Evolutionary conservation across 495 filamentous ascomycete genomes (phyloP).

Genomic region (Hamigera avellanea): DNA sequence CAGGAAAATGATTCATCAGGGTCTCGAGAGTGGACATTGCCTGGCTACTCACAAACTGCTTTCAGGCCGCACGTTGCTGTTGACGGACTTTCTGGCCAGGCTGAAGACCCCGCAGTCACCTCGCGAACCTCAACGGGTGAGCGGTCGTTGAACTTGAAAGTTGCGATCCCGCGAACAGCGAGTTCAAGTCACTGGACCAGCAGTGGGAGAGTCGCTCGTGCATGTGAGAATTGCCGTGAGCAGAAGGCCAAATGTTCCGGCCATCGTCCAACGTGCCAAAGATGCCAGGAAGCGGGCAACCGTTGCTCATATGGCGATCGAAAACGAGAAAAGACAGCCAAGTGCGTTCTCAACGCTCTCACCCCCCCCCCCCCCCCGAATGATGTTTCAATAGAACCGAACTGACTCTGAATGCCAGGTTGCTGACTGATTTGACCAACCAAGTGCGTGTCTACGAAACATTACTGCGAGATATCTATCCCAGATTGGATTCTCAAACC

Average conservation of each 20-base stretch:
- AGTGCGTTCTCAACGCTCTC: slow-evolving; percentile 22
- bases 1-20: slow-evolving; percentile 12
- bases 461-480: slow-evolving; percentile 25
- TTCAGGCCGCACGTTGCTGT: slow-evolving; percentile 4
- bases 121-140: slow-evolving; percentile 8
- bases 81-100: slow-evolving; percentile 9
- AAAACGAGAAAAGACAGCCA: slow-evolving; percentile 46
- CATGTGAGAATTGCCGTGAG: slow-evolving; percentile 66
- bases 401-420: slow-evolving; percentile 14
- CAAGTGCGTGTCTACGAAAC: slow-evolving; percentile 24
- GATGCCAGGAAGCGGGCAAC: slow-evolving; percentile 41
- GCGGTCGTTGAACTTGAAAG: slow-evolving; percentile 19
- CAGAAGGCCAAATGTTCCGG: slow-evolving; percentile 56
- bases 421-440: slow-evolving; percentile 26
- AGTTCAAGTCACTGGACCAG: slow-evolving; percentile 16
- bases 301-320: slow-evolving; percentile 44
- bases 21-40: slow-evolving; percentile 9
- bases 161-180: slow-evolving; percentile 25
- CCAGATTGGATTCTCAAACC: slow-evolving; percentile 19
- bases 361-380: too few species aligned
- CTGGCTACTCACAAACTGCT: slow-evolving; percentile 10
- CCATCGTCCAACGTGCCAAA: slow-evolving; percentile 41
- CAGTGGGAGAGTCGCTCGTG: slow-evolving; percentile 35
- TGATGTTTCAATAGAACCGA: background rate
- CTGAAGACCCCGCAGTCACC: slow-evolving; percentile 6